Percentiles rank a stretch among this genome's conserved stretches.
These are phyloP conservation scores for Fraxinus quadrangulata DNA, from an alignment of 257 asterid genomes.

Conservation along the genomic window DNA sequence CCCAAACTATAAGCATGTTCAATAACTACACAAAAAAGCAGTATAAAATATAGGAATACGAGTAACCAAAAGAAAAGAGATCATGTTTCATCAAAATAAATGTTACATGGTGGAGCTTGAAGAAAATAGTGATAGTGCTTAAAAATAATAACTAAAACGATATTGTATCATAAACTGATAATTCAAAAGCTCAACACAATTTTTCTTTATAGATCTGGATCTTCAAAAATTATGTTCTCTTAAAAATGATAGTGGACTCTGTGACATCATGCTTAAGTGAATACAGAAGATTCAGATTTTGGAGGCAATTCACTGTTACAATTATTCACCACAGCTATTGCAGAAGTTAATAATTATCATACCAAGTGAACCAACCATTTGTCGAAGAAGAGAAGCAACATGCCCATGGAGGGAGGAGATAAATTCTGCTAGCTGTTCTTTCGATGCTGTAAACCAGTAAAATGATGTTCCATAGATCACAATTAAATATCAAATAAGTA, in stretches of 20 bases:
- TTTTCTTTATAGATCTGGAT: background rate
- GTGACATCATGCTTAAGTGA: background rate
- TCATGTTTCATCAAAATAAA: background rate
- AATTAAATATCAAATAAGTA: background rate
- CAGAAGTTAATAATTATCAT: slow-evolving; percentile 27
- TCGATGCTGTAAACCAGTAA: slow-evolving; percentile 57
- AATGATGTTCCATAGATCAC: slow-evolving; percentile 9
- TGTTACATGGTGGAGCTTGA: background rate
- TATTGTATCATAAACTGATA: background rate
- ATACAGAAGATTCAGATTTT: background rate
- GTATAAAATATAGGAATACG: background rate
- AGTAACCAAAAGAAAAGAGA: background rate
- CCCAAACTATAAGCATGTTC: slow-evolving; percentile 88
- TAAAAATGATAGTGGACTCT: background rate
- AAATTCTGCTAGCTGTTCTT: slow-evolving; percentile 72
- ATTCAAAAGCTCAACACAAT: background rate
- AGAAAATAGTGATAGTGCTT: background rate
- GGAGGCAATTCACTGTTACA: background rate
- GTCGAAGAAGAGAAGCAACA: slow-evolving; percentile 79
- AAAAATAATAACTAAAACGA: background rate
- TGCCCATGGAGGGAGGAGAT: slow-evolving; percentile 83
- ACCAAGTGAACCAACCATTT: slow-evolving; percentile 97
- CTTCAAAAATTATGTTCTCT: background rate
- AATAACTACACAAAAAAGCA: slow-evolving; percentile 53
- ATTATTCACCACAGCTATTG: slow-evolving; percentile 4